These are phyloP conservation scores for Phaeosphaeriaceae sp. DNA, from an alignment of 2,329 filamentous ascomycete species.

Conservation along the genomic window DNA sequence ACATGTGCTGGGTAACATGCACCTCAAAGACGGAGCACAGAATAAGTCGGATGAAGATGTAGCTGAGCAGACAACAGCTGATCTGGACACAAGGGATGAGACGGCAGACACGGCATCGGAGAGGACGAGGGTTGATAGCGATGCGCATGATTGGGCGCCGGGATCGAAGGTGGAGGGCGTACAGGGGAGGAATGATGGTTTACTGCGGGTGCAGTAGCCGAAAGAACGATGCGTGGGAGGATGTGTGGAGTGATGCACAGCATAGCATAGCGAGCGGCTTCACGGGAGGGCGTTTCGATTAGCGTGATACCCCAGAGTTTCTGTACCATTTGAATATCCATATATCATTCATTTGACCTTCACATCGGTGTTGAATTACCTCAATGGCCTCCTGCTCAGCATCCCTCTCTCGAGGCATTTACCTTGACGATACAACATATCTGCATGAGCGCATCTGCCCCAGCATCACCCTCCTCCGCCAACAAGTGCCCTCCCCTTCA, in stretches of 20 bases:
- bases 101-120: conserved; percentile 18
- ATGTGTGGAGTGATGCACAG: neutral
- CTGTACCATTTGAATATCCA: too few relatives aligned
- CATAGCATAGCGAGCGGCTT: neutral
- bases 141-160: neutral
- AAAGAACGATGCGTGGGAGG: too few relatives aligned
- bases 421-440: too few relatives aligned
- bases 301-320: neutral
- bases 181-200: neutral
- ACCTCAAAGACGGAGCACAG: neutral
- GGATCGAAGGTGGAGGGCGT: neutral
- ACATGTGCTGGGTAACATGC: neutral
- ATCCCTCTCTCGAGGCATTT: too few relatives aligned
- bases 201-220: neutral
- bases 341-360: too few relatives aligned
- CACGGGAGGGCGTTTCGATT: neutral
- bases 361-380: too few relatives aligned
- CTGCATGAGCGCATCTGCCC: too few relatives aligned
- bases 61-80: neutral
- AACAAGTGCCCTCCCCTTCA: too few relatives aligned
- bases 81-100: conserved; percentile 5
- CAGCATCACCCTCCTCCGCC: too few relatives aligned
- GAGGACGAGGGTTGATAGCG: conserved; percentile 10
- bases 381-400: too few relatives aligned
- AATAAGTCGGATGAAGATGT: neutral